Percentiles rank a stretch among this genome's conserved stretches.
These are phyloP conservation scores for Calvatia gigantea DNA, from an alignment of 768 basidiomycete species.

Conservation along the genomic window DNA sequence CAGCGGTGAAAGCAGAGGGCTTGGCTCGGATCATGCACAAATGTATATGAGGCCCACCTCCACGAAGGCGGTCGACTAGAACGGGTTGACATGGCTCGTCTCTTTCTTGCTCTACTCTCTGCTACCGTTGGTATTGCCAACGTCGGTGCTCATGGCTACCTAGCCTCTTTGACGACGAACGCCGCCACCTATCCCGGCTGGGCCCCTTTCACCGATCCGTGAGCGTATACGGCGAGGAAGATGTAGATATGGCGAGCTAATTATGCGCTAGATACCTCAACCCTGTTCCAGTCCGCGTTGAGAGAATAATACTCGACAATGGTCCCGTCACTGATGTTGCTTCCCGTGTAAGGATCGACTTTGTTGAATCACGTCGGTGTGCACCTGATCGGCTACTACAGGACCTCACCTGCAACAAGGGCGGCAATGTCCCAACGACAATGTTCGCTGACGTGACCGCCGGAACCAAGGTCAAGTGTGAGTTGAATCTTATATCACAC, in stretches of 20 bases:
- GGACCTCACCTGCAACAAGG: slow-evolving; percentile 20
- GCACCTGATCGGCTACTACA: not conserved
- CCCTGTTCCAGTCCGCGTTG: slow-evolving; percentile 7
- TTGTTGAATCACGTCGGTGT: not conserved
- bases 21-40: not conserved
- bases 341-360: not conserved
- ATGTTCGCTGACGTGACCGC: slow-evolving; percentile 17
- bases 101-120: not conserved
- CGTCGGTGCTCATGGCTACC: slow-evolving; percentile 12
- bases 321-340: slow-evolving; percentile 17
- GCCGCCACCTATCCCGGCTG: slow-evolving; percentile 15
- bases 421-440: slow-evolving; percentile 18
- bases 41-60: not conserved
- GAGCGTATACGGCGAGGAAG: not conserved
- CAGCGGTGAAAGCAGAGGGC: not conserved
- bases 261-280: slow-evolving; percentile 2
- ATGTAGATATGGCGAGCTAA: not conserved
- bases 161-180: slow-evolving; percentile 8
- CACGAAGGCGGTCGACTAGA: not conserved
- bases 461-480: slow-evolving; percentile 16
- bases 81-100: not conserved
- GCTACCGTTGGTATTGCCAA: slow-evolving; percentile 4
- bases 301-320: slow-evolving; percentile 14
- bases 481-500: not conserved
- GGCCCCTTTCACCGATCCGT: slow-evolving; percentile 15